These are phyloP conservation scores for Botryotinia convoluta DNA, from an alignment of 2,329 filamentous ascomycete species.

Conservation along the genomic window DNA sequence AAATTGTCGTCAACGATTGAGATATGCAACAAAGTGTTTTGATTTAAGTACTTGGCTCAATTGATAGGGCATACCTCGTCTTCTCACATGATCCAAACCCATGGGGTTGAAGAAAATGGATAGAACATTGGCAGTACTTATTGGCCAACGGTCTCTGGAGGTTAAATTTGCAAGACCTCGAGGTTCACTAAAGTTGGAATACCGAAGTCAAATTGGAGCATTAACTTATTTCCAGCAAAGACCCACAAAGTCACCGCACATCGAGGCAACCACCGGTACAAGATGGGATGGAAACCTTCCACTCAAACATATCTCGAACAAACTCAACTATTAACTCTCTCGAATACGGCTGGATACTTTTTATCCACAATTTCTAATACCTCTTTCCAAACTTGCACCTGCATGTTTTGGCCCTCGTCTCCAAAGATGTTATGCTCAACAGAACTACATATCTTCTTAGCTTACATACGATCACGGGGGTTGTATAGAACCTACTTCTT, in stretches of 20 bases:
- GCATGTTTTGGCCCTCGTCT: constrained; percentile 31
- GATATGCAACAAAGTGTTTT: background rate
- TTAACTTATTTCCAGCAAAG: background rate
- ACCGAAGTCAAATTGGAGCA: background rate
- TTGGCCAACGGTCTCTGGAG: background rate
- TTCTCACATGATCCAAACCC: background rate
- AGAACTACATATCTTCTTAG: constrained; percentile 19
- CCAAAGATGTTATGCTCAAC: constrained; percentile 29
- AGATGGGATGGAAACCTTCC: background rate
- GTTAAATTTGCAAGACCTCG: background rate
- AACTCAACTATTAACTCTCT: background rate
- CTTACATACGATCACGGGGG: background rate
- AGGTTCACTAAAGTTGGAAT: background rate
- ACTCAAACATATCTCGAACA: background rate
- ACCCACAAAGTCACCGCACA: background rate
- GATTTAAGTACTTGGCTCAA: background rate
- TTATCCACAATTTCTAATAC: constrained; percentile 28
- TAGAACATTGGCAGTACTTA: background rate
- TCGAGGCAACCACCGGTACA: background rate
- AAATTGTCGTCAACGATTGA: background rate
- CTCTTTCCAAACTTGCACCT: constrained; percentile 33
- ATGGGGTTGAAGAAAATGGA: background rate
- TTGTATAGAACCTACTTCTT: constrained; percentile 26
- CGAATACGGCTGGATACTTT: constrained; percentile 20
- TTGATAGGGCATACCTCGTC: background rate